Evolutionary conservation across 768 basidiomycete species (phyloP), one percentile per base, ranked within the genome.

Genomic region (Hypsizygus marmoreus): DNA sequence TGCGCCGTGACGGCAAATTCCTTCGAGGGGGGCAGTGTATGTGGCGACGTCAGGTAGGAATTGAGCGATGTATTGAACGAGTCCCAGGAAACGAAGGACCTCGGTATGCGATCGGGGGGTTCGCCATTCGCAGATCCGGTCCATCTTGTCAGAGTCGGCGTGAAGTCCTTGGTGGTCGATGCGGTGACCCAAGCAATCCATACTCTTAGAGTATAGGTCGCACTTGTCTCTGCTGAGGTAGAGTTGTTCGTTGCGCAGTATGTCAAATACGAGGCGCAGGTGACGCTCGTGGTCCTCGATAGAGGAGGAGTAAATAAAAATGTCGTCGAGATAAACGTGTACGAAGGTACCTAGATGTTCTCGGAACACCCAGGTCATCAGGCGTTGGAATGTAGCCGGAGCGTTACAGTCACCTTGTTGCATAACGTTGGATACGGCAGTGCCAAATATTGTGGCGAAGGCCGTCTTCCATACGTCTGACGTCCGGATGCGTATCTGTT

Each of bases 381-480:
- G 49, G 0, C 64, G 29, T 42, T 80, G 77, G 43, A 75, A 80
- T 0, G 74, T 80, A 0, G 71, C 58, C 0, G 71, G 74, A 0
- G 69, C 68, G 47, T 79, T 77, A 35, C 70, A 72, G 40, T 79
- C 68, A 0, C 73, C 73, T 33, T 70, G 67, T 44, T 72, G 77
- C 65, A 74, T 68, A 1, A 71, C 68, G 3, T 56, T 45, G 17
- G 71, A 73, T 0, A 70, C 24, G 45, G 67, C 71, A 0, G 68
- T 72, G 0, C 76, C 73, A 24, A 58, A 56, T 0, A 64, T 56
- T 0, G 69, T 77, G 0, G 69, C 56, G 1, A 79, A 72, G 0
- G 68, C 63, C 0, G 65, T 68, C 0, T 68, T 63, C 1, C 25
- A 32, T 0, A 75, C 53, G 31, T 74, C 66, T n/a, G n/a, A n/a